These are phyloP conservation scores for Fusarium brachygibbosum DNA, from an alignment of 2,329 filamentous ascomycete genomes.

Conservation along the genomic window DNA sequence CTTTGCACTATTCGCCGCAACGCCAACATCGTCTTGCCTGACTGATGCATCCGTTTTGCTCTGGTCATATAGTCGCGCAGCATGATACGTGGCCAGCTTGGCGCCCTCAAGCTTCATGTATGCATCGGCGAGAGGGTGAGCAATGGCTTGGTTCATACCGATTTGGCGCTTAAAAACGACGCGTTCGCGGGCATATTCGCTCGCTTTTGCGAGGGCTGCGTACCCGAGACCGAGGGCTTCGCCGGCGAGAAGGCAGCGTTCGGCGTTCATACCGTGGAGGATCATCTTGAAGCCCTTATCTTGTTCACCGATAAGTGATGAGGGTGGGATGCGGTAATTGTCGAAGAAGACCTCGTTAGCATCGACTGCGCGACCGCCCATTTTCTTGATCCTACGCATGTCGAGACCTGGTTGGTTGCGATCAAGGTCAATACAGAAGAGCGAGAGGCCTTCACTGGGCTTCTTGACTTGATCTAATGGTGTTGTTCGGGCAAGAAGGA, in stretches of 20 bases:
- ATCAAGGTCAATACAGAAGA: slow-evolving; percentile 86
- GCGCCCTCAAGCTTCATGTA: slow-evolving; percentile 76
- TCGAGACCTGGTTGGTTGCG: slow-evolving; percentile 70
- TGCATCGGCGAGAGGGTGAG: slow-evolving; percentile 74
- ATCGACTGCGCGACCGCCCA: slow-evolving; percentile 86
- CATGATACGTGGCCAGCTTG: slow-evolving; percentile 75
- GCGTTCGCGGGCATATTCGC: slow-evolving; percentile 75
- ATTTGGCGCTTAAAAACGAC: slow-evolving; percentile 75
- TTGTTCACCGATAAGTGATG: slow-evolving; percentile 77
- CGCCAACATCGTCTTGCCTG: slow-evolving; percentile 69
- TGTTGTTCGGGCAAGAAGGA: slow-evolving; percentile 82
- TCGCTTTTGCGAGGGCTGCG: slow-evolving; percentile 73
- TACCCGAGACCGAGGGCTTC: slow-evolving; percentile 87
- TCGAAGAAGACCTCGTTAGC: slow-evolving; percentile 93
- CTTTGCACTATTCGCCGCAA: slow-evolving; percentile 78
- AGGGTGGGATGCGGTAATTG: slow-evolving; percentile 75
- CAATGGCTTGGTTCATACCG: slow-evolving; percentile 74
- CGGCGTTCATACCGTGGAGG: slow-evolving; percentile 84
- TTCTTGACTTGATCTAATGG: slow-evolving; percentile 75
- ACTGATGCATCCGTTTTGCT: slow-evolving; percentile 65
- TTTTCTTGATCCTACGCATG: slow-evolving; percentile 82
- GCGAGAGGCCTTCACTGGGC: slow-evolving; percentile 79
- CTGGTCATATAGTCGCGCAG: slow-evolving; percentile 71
- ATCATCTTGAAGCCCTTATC: slow-evolving; percentile 84
- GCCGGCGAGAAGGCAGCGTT: slow-evolving; percentile 80